A percentile compares a stretch with the other conserved stretches of the same genome.
phyloP scores from a whole-genome alignment of 768 basidiomycete species.

The Xerocomus brunneocitrinus region DNA sequence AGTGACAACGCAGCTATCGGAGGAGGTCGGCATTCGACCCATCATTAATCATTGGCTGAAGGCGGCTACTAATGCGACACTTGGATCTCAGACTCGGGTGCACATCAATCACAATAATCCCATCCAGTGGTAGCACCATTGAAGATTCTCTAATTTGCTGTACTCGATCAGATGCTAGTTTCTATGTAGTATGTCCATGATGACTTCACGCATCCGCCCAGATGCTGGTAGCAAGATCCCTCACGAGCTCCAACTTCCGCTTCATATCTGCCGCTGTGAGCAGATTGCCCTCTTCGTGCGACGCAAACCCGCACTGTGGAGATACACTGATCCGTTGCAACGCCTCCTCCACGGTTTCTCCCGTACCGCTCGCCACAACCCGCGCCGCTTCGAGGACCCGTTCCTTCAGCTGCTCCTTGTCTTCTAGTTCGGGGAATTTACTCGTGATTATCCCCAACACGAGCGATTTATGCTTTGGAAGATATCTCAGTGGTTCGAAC shows the following conservation, averaged over 20 bases:
- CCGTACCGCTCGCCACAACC: constrained; percentile 37
- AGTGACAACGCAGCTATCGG: too few relatives aligned
- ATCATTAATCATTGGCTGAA: too few relatives aligned
- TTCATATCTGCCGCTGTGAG: constrained; percentile 29
- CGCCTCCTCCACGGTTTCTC: constrained; percentile 37
- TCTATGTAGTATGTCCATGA: too few relatives aligned
- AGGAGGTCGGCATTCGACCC: too few relatives aligned
- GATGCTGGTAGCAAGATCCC: constrained; percentile 11
- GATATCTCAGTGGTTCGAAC: constrained; percentile 30
- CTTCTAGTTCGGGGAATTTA: too few relatives aligned
- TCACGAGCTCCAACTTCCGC: constrained; percentile 14
- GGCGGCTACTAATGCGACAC: too few relatives aligned
- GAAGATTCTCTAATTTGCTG: too few relatives aligned
- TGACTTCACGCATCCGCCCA: constrained; percentile 25
- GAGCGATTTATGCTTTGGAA: constrained; percentile 19
- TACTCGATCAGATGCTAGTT: too few relatives aligned
- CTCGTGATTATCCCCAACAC: too few relatives aligned
- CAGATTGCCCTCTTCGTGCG: constrained; percentile 38
- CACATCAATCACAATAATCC: too few relatives aligned
- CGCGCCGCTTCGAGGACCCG: constrained; percentile 42
- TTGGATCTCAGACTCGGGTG: too few relatives aligned
- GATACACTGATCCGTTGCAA: constrained; percentile 37
- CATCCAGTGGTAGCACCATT: too few relatives aligned
- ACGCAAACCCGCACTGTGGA: constrained; percentile 50
- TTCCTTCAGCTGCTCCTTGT: constrained; percentile 12